These are phyloP conservation scores for Colletotrichum orchidophilum DNA, from an alignment of 2,329 filamentous ascomycete genomes.

Conservation along the genomic window DNA sequence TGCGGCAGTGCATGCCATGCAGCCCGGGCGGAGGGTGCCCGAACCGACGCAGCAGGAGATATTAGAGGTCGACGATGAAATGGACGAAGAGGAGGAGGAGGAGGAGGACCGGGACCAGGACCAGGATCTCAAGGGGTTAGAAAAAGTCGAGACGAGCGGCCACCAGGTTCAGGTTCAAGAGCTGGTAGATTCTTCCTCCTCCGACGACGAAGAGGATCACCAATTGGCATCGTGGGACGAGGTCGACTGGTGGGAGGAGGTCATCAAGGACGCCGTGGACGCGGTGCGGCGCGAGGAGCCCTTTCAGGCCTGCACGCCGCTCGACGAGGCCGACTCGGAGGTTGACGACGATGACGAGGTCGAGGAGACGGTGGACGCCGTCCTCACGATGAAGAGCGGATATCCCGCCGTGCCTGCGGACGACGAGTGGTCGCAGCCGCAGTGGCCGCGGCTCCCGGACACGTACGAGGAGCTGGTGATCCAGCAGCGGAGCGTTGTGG, in stretches of 20 bases:
- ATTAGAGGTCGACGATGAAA: neutral
- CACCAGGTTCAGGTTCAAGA: constrained; percentile 14
- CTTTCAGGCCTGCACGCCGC: constrained; percentile 22
- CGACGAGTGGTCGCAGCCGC: constrained; percentile 32
- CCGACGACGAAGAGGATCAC: neutral
- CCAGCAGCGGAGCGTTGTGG: constrained; percentile 17
- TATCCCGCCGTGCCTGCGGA: constrained; percentile 23
- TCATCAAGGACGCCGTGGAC: constrained; percentile 32
- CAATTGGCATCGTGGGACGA: constrained; percentile 27
- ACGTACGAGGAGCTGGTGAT: constrained; percentile 32
- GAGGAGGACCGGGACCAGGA: neutral
- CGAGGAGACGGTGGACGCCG: constrained; percentile 29
- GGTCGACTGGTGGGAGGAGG: constrained; percentile 29
- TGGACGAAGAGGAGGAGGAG: neutral
- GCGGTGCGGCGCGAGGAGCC: constrained; percentile 22
- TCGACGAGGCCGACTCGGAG: constrained; percentile 32
- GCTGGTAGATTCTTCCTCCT: neutral
- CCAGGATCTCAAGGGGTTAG: neutral
- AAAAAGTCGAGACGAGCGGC: neutral
- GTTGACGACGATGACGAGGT: constrained; percentile 31
- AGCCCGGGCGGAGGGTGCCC: neutral
- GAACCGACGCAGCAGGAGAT: neutral
- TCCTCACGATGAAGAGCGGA: constrained; percentile 15
- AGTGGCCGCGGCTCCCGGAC: constrained; percentile 31
- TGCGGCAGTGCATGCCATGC: constrained; percentile 16